These are phyloP conservation scores for Clonostachys chloroleuca DNA, from an alignment of 2,329 filamentous ascomycete species.

Conservation along the genomic window DNA sequence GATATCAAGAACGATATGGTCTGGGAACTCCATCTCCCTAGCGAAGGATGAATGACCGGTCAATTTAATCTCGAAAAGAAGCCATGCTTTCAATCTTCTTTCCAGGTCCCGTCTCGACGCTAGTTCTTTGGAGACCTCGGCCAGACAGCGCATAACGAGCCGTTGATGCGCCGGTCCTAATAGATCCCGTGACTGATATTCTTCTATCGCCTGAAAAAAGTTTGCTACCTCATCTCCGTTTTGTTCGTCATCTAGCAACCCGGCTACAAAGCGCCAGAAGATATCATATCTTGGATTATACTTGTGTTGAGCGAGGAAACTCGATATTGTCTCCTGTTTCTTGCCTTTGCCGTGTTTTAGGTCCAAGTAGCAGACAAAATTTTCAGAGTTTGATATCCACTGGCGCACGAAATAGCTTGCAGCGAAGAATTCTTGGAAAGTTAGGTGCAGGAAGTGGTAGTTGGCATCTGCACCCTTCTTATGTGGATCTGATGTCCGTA, in stretches of 20 bases:
- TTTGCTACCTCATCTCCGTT: background rate
- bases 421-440: slow-evolving; percentile 36
- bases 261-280: slow-evolving; percentile 34
- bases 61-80: too few relatives aligned
- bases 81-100: too few relatives aligned
- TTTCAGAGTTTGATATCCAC: slow-evolving; percentile 12
- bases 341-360: too few relatives aligned
- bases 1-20: too few relatives aligned
- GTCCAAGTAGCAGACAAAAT: too few relatives aligned
- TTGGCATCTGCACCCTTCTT: background rate
- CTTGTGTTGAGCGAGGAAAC: slow-evolving; percentile 26
- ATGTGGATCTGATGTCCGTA: slow-evolving; percentile 19
- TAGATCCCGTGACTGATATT: slow-evolving; percentile 24
- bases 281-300: slow-evolving; percentile 30
- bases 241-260: slow-evolving; percentile 19
- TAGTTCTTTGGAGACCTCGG: slow-evolving; percentile 11
- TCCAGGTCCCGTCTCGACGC: too few relatives aligned
- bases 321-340: background rate
- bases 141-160: slow-evolving; percentile 30
- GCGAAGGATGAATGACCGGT: accelerated
- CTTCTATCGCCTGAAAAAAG: slow-evolving; percentile 20
- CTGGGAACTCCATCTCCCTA: too few relatives aligned
- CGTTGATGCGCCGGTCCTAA: slow-evolving; percentile 27
- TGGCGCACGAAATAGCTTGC: slow-evolving; percentile 28
- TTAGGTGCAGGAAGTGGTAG: slow-evolving; percentile 36